These are phyloP conservation scores for Fusarium udum DNA, from an alignment of 2,329 filamentous ascomycete species.

Conservation along the genomic window DNA sequence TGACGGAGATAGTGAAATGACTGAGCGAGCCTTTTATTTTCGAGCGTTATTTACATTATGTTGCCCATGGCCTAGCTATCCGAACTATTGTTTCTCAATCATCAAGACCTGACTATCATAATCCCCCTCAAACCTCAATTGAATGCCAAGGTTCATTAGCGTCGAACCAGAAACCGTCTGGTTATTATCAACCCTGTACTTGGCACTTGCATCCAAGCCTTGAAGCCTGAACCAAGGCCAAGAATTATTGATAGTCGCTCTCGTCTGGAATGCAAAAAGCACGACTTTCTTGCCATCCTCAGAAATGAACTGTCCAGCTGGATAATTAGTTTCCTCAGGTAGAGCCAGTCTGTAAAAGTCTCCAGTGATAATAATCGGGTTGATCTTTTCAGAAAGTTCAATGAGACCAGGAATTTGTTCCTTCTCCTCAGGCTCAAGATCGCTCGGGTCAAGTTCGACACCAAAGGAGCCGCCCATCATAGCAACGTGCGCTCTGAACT, in stretches of 20 bases:
- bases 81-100: constrained; percentile 53
- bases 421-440: constrained; percentile 60
- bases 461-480: constrained; percentile 76
- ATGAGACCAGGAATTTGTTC: constrained; percentile 64
- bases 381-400: constrained; percentile 62
- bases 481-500: constrained; percentile 71
- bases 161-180: constrained; percentile 65
- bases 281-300: constrained; percentile 60
- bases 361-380: constrained; percentile 67
- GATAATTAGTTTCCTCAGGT: constrained; percentile 69
- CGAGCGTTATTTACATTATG: neutral
- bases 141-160: constrained; percentile 70
- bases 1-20: rapidly evolving
- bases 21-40: neutral
- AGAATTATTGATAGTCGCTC: constrained; percentile 59
- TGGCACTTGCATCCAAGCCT: constrained; percentile 63
- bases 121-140: constrained; percentile 61
- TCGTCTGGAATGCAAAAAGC: constrained; percentile 69
- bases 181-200: constrained; percentile 63
- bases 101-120: constrained; percentile 68
- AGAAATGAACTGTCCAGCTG: constrained; percentile 68
- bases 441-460: constrained; percentile 68
- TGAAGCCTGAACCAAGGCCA: constrained; percentile 63
- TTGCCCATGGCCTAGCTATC: rapidly evolving
- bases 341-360: constrained; percentile 68